Evolutionary conservation across 495 filamentous ascomycete species (phyloP).

Genomic region (Platismatia glauca): DNA sequence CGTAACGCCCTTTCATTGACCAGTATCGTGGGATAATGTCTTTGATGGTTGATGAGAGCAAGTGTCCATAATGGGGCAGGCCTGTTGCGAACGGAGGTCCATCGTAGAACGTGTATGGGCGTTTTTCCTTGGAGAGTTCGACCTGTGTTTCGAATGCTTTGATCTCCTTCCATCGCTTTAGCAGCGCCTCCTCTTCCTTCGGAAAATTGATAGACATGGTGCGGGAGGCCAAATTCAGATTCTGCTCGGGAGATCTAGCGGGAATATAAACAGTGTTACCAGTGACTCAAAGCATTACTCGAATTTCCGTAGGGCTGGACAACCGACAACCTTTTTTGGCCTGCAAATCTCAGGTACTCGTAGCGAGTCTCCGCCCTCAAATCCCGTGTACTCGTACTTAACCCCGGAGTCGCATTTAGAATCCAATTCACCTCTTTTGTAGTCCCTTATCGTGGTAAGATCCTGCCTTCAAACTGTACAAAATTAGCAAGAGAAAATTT

Average conservation of each 20-base stretch:
- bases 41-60: constrained; percentile 94
- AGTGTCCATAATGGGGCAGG: constrained; percentile 90
- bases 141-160: constrained; percentile 75
- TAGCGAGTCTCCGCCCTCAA: too few species aligned
- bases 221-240: not conserved
- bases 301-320: not conserved
- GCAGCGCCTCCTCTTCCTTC: constrained; percentile 74
- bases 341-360: too few species aligned
- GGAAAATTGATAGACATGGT: constrained; percentile 86
- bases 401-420: too few species aligned
- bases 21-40: constrained; percentile 95
- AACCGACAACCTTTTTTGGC: too few species aligned
- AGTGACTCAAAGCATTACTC: not conserved
- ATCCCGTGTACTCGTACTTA: too few species aligned
- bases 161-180: constrained; percentile 80
- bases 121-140: constrained; percentile 60
- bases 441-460: too few species aligned
- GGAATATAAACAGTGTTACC: not conserved
- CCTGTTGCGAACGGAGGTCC: constrained; percentile 53
- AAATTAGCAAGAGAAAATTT: too few species aligned
- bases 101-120: constrained; percentile 78
- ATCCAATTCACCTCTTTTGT: too few species aligned
- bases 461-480: too few species aligned
- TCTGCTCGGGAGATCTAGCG: not conserved
- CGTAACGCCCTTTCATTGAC: constrained; percentile 93